Conservation (phyloP, 1,139 yeast genomes). For the Candida buenavistaensis region DNA sequence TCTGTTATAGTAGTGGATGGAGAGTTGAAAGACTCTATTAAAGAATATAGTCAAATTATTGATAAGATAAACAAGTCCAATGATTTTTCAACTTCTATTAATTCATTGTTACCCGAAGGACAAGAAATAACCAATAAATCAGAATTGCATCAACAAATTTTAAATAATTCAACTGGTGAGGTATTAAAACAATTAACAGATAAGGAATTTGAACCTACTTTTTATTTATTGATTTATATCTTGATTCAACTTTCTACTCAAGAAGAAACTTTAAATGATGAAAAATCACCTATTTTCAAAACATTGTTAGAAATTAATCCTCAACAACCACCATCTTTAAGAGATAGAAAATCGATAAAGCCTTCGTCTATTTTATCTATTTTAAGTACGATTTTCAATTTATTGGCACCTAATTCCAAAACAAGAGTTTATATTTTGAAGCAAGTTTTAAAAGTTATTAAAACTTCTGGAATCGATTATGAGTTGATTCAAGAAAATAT, state of each 20-base stretch:
- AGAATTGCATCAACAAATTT: constrained; percentile 29
- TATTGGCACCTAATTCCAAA: constrained; percentile 35
- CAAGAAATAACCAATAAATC: constrained; percentile 30
- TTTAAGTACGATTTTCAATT: constrained; percentile 46
- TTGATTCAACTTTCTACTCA: constrained; percentile 29
- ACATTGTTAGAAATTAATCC: constrained; percentile 38
- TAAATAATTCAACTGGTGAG: constrained; percentile 25
- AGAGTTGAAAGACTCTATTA: constrained; percentile 43
- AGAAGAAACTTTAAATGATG: constrained; percentile 27
- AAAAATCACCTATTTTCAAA: constrained; percentile 28
- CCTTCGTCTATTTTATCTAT: constrained; percentile 44
- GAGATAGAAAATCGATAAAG: constrained; percentile 49
- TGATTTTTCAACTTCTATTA: constrained; percentile 30
- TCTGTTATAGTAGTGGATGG: constrained; percentile 50
- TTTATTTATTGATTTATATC: constrained; percentile 42
- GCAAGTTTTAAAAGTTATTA: constrained; percentile 33
- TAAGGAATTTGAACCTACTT: constrained; percentile 47
- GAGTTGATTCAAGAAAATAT: constrained; percentile 36
- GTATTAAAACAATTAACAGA: constrained; percentile 39
- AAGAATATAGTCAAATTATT: constrained; percentile 41
- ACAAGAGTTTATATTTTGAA: constrained; percentile 35
- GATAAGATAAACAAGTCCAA: constrained; percentile 32
- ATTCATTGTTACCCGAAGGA: constrained; percentile 23
- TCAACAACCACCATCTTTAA: constrained; percentile 39
- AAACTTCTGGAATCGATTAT: constrained; percentile 34